Evolutionary conservation across 2,329 filamentous ascomycete species (phyloP).

Genomic region (Aphanoascus verrucosus): DNA sequence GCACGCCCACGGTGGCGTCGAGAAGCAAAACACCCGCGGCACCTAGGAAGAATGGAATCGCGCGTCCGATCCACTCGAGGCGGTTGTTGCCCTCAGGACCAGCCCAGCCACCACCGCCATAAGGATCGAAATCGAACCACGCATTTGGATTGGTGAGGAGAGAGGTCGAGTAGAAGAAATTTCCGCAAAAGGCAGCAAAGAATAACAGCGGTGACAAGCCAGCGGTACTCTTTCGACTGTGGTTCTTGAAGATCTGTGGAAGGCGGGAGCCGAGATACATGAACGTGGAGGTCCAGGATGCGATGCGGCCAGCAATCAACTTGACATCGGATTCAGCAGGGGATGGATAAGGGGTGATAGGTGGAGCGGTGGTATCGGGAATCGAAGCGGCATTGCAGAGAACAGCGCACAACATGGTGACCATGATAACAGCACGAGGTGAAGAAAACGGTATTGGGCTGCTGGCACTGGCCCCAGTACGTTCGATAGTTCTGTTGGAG

Average conservation of each 20-base stretch:
- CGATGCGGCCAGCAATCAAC: conserved; percentile 40
- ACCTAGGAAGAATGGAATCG: conserved; percentile 55
- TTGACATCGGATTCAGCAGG: conserved; percentile 24
- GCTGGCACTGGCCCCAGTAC: conserved; percentile 20
- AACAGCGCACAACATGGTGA: conserved; percentile 37
- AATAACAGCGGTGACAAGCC: conserved; percentile 55
- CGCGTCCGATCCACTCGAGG: conserved; percentile 46
- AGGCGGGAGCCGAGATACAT: conserved; percentile 51
- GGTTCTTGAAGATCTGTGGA: conserved; percentile 58
- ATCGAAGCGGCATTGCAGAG: conserved; percentile 34
- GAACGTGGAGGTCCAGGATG: conserved; percentile 47
- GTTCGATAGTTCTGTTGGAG: conserved; percentile 22
- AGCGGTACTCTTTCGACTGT: conserved; percentile 50
- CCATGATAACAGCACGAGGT: conserved; percentile 36
- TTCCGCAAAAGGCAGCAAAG: conserved; percentile 56
- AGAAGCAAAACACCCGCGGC: conserved; percentile 53
- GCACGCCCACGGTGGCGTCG: conserved; percentile 52
- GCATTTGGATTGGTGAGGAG: conserved; percentile 53
- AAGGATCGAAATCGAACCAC: conserved; percentile 47
- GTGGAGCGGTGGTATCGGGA: conserved; percentile 18
- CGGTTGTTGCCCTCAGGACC: conserved; percentile 45
- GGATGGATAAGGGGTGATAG: conserved; percentile 19
- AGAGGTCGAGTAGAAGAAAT: conserved; percentile 55
- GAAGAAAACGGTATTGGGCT: conserved; percentile 27
- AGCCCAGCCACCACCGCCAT: conserved; percentile 52